Conservation (phyloP, 805 yeast species). For the Isabelozyma pseudorhagii region DNA sequence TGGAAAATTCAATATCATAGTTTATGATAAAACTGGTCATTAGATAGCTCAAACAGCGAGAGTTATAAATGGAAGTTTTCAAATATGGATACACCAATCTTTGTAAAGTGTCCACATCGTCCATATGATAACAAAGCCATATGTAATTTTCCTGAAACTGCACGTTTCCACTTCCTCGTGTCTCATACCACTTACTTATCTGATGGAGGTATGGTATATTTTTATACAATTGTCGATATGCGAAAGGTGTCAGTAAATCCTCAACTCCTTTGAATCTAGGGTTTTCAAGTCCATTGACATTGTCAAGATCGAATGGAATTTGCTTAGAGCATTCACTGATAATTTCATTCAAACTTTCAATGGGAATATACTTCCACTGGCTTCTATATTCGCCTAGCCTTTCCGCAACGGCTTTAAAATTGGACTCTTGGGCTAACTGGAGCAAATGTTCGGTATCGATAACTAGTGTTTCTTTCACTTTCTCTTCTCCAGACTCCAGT, state of each 20-base stretch:
- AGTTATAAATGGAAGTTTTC: slow-evolving; percentile 14
- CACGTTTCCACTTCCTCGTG: slow-evolving; percentile 6
- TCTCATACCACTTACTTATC: slow-evolving; percentile 17
- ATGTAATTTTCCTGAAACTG: slow-evolving; percentile 22
- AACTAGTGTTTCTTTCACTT: background rate
- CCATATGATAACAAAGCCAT: slow-evolving; percentile 35
- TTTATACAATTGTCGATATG: slow-evolving; percentile 5
- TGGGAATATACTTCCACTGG: background rate
- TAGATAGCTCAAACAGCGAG: slow-evolving; percentile 24
- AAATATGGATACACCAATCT: slow-evolving; percentile 18
- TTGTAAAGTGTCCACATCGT: slow-evolving; percentile 24
- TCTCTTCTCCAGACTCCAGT: background rate
- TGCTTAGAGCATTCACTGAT: background rate
- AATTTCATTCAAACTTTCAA: background rate
- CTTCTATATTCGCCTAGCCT: background rate
- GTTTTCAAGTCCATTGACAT: background rate
- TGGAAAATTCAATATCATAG: slow-evolving; percentile 32
- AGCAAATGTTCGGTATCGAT: background rate
- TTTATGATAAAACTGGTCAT: slow-evolving; percentile 26
- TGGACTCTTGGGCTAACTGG: background rate
- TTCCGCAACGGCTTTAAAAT: background rate
- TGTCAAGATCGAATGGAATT: background rate
- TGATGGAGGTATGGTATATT: slow-evolving; percentile 20
- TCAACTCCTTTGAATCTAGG: background rate
- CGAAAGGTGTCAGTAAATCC: background rate